phyloP scores from a whole-genome alignment of 306 rosid species.

The Quercus wislizeni region DNA sequence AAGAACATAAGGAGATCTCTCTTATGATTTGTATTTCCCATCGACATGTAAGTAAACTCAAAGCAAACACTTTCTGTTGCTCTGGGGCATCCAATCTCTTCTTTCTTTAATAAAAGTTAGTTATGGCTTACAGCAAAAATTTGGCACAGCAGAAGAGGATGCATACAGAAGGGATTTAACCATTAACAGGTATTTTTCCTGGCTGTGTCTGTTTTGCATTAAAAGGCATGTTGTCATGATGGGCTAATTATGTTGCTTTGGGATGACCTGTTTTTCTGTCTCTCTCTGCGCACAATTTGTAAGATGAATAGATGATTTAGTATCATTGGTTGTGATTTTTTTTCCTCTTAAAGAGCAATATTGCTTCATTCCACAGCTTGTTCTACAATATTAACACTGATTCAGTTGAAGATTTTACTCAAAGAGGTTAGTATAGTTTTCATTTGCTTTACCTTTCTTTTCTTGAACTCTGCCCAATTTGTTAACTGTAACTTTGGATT shows the following conservation, averaged over 20 bases:
- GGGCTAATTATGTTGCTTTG: slow-evolving; percentile 8
- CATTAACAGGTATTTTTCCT: slow-evolving; percentile 69
- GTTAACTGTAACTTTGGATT: slow-evolving; percentile 9
- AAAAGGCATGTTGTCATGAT: slow-evolving; percentile 8
- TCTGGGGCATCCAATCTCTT: not conserved
- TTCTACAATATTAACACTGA: slow-evolving; percentile 85
- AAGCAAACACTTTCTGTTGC: not conserved
- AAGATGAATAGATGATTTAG: slow-evolving; percentile 21
- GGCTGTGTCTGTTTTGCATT: not conserved
- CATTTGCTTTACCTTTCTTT: slow-evolving; percentile 15
- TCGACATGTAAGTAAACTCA: not conserved
- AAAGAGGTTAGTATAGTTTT: slow-evolving; percentile 57
- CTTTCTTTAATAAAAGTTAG: slow-evolving; percentile 5
- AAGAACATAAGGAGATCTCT: not conserved
- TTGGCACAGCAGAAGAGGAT: slow-evolving; percentile 90
- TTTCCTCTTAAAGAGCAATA: slow-evolving; percentile 1
- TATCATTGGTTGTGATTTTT: slow-evolving; percentile 2
- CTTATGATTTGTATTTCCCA: not conserved
- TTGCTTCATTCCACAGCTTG: slow-evolving; percentile 45
- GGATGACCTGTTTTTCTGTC: not conserved
- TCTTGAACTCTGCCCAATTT: not conserved
- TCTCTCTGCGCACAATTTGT: slow-evolving; percentile 1
- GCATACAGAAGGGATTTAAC: slow-evolving; percentile 96
- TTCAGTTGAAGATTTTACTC: slow-evolving; percentile 77
- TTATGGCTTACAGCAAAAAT: slow-evolving; percentile 63